Evolutionary conservation across 2,329 filamentous ascomycete genomes (phyloP), one percentile per base, ranked within the genome.

Genomic region (Grosmannia penicillata): DNA sequence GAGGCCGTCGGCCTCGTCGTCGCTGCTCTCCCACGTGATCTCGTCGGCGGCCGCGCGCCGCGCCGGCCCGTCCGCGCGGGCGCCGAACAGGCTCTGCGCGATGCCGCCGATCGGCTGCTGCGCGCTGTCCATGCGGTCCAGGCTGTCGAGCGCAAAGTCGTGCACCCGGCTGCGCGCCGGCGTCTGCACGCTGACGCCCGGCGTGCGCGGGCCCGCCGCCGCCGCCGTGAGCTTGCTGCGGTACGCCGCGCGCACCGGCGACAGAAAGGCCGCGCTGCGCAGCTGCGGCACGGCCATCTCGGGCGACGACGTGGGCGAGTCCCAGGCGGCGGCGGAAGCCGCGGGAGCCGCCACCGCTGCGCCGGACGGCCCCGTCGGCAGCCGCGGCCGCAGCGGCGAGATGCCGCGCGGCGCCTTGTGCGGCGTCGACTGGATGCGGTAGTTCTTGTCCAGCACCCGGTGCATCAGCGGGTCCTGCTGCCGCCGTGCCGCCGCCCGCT

Each of bases 391-490:
- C 38, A 66, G 52, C 2, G 67, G 66, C 8, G 65, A 68, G 31
- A 65, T 55, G 26, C 60, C 61, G 24, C 56, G 50, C 4, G 57
- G 4, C 11, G 47, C 51, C 51, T 76, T 79, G 48, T 91, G 78
- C 0, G 91, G 91, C 9, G 91, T 98, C 6, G 89, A 85, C 57
- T 93, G 84, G 19, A 98, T 70, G 24, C 89, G 83, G 62, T 93
- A 98, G 41, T 82, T 95, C 60, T 93, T 95, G 64, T 96, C 87
- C 6, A 93, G 73, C n/a, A 96, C 69, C 42, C 82, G 82, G 56
- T 96, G 89, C 29, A 98, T 70, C 8, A 96, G 66, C 3, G 83
- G 82, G 53, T 95, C 85, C 43, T 75, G 72, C 50, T 64, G 65
- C 53, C 44, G 40, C 32, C 40, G 52, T 40, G 43, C 48, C 37